Conservation (phyloP, 2,329 filamentous ascomycete genomes). For the Botrytis medusae region DNA sequence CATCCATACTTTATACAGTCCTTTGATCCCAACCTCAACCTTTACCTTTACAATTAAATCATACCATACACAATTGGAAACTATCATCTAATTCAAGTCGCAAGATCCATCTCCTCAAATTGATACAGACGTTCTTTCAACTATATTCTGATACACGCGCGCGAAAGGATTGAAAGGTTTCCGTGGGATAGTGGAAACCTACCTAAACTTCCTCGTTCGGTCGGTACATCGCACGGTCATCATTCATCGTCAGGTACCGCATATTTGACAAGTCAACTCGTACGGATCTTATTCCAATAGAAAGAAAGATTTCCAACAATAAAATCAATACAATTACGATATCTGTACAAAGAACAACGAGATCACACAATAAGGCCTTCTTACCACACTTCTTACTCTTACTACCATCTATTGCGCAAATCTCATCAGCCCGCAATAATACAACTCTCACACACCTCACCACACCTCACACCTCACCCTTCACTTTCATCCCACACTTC, state of each 20-base stretch:
- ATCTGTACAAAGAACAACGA: neutral
- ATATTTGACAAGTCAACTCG: conserved; percentile 23
- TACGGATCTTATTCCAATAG: conserved; percentile 16
- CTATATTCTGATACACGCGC: conserved; percentile 15
- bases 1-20: neutral
- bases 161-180: conserved; percentile 10
- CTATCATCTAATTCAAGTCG: neutral
- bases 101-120: neutral
- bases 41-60: neutral
- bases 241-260: conserved; percentile 24
- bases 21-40: neutral
- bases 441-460: neutral
- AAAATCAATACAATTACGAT: neutral
- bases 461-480: neutral
- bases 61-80: neutral
- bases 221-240: conserved; percentile 23
- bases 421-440: neutral
- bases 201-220: neutral
- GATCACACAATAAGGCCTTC: neutral
- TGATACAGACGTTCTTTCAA: neutral
- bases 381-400: neutral
- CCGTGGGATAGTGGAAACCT: conserved; percentile 7
- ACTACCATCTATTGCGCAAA: conserved; percentile 8
- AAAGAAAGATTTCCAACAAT: neutral
- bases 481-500: neutral